A percentile compares a stretch with the other conserved stretches of the same genome.
Evolutionary conservation across 768 basidiomycete species (phyloP).

Genomic region (Cubamyces lactineus): DNA sequence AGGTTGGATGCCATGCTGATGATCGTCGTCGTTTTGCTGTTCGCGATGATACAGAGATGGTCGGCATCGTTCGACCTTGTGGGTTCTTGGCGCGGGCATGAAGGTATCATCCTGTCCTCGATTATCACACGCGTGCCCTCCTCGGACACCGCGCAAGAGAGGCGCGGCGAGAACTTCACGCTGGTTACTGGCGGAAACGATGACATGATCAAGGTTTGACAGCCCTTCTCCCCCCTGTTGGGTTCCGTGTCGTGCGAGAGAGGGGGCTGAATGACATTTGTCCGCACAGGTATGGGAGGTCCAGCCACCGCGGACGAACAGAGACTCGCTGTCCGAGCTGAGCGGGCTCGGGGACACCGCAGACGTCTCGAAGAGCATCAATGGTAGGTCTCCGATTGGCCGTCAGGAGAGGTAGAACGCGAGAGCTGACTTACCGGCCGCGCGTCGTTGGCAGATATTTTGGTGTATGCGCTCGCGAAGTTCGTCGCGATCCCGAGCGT

Average conservation of each 20-base stretch:
- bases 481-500: slow-evolving; percentile 90
- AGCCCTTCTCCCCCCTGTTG: neutral
- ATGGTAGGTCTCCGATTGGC: slow-evolving; percentile 1
- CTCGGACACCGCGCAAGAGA: neutral
- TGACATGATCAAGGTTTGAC: slow-evolving; percentile 72
- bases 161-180: slow-evolving; percentile 36
- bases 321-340: slow-evolving; percentile 9
- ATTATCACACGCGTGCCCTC: slow-evolving; percentile 48
- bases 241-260: neutral
- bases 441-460: slow-evolving; percentile 51
- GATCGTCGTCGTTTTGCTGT: neutral
- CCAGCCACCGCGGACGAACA: slow-evolving; percentile 28
- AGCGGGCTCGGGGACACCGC: slow-evolving; percentile 10
- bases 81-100: slow-evolving; percentile 81
- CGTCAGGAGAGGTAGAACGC: neutral
- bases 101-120: slow-evolving; percentile 83
- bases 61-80: slow-evolving; percentile 85
- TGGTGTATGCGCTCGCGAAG: slow-evolving; percentile 79
- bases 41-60: slow-evolving; percentile 56
- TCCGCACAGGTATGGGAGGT: slow-evolving; percentile 44
- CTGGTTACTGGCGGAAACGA: slow-evolving; percentile 87
- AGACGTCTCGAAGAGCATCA: slow-evolving; percentile 16
- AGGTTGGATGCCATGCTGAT: neutral
- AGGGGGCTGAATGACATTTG: neutral
- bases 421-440: neutral